Conservation (phyloP, 2,329 filamentous ascomycete species). For the Aspergillus sergii region DNA sequence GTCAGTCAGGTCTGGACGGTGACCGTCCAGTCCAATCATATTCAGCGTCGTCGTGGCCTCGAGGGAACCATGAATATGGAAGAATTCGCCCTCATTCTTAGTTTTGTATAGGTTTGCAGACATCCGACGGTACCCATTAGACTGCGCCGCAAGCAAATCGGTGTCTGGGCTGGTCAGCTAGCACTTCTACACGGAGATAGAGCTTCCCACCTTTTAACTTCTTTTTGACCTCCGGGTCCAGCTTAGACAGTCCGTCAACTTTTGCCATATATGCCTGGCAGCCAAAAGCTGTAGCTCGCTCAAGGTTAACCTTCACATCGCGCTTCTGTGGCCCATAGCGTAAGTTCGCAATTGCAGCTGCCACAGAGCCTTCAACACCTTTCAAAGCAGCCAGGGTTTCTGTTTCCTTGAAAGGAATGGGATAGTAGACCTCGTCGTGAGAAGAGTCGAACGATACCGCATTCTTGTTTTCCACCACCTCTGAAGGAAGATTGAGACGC, state of each 20-base stretch:
- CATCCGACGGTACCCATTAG: conserved; percentile 69
- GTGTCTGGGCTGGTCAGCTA: conserved; percentile 58
- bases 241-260: conserved; percentile 41
- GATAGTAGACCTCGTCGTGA: conserved; percentile 42
- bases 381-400: conserved; percentile 60
- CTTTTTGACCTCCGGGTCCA: conserved; percentile 40
- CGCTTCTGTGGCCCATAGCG: conserved; percentile 50
- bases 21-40: conserved; percentile 69
- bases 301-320: conserved; percentile 39
- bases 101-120: conserved; percentile 74
- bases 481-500: conserved; percentile 34
- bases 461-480: conserved; percentile 34
- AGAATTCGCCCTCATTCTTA: conserved; percentile 66
- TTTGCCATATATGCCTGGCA: conserved; percentile 47
- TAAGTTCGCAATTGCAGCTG: conserved; percentile 61
- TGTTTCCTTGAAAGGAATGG: conserved; percentile 55
- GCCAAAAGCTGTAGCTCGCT: conserved; percentile 44
- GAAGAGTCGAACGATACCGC: conserved; percentile 40
- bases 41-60: conserved; percentile 69
- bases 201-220: conserved; percentile 40
- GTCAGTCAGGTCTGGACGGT: conserved; percentile 62
- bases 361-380: conserved; percentile 62
- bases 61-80: conserved; percentile 74
- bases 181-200: background rate
- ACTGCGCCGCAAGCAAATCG: conserved; percentile 71